Evolutionary conservation across 371 early-diverging fungal species (phyloP), one percentile per base, ranked within the genome.

Genomic region (Phascolomyces articulosus): DNA sequence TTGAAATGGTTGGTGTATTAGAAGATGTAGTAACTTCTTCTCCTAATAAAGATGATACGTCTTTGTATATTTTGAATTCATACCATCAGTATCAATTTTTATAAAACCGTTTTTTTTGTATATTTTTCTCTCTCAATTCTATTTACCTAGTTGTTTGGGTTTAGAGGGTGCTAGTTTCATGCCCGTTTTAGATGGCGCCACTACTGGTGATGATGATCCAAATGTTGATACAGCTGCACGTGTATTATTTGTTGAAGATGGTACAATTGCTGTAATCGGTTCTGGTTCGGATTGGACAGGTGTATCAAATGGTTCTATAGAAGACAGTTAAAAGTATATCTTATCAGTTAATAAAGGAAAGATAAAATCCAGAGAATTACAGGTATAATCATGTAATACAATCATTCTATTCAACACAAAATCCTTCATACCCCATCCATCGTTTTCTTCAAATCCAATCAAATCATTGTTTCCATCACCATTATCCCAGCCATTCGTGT

Each of bases 141-240:
- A 21, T 64, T 72, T 72, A 79, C 80, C 74, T 58, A 65, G 15
- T 28, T 60, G 41, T 60, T 78, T 73, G 38, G 77, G 56, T 66
- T 78, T 73, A 38, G 77, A 48, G 65, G 69, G 72, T n/a, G 72
- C 68, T 27, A 75, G 40, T 67, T 77, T 75, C 80, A 80, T 80
- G n/a, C 75, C 66, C 7, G 51, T 23, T 24, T 24, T 51, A 24
- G 55, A 28, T 44, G 44, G 44, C 16, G 44, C 8, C 0, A 16
- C 16, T n/a, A 16, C 44, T 15, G 34, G 34, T 34, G 58, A 55
- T 11, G 63, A 18, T 16, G 74, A 31, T 11, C 66, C 67, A 66
- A 73, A 73, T 13, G 75, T 57, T 13, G 71, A 72, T 3, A 70
- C 38, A 6, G 60, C 44, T 44, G 44, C 28, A 8, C 44, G 28